Evolutionary conservation across 805 yeast species (phyloP), one percentile per base, ranked within the genome.

Genomic region (Monosporozyma unispora): DNA sequence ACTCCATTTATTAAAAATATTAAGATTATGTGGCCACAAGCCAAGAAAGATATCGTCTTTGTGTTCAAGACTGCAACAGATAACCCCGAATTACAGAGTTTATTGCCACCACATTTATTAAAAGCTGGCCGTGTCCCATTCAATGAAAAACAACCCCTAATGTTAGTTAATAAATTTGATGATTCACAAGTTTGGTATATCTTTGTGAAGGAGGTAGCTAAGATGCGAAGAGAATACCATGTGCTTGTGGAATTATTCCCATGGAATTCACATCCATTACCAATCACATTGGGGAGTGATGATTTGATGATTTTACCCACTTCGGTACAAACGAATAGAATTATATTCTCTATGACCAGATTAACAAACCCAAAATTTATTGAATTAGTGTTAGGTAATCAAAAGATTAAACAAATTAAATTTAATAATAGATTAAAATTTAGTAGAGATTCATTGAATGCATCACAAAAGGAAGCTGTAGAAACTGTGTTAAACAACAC

Each of bases 321-420:
- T 19, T 78, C 84, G 8, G 77, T 79, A 4, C 83, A 84, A 2
- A 77, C 80, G 5, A 75, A 79, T 41, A 69, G 89, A 62, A 80
- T 81, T 5, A 69, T 83, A 60, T 74, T 77, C 55, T 84, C 88
- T 0, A 84, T 83, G 87, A 71, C 78, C 1, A 71, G 78, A 44
- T 70, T 82, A 33, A 72, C 72, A 43, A 79, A 80, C 59, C 64
- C 66, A 7, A 75, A 69, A 46, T 80, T 80, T 55, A 70, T 73
- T 47, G 73, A 73, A 48, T 71, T 79, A 74, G 62, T 80, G 18
- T 58, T 80, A 45, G 85, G 84, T 4, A 73, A 78, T 49, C 71
- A 76, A 48, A 75, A 79, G 35, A 73, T 79, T 52, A 70, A 70
- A 60, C 80, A 81, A 62, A 71, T 82, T 28, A 71, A 71, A 19